Percentiles rank a stretch among this genome's conserved stretches.
phyloP scores from a whole-genome alignment of 345 rosid genomes.

The Salix suchowensis region DNA sequence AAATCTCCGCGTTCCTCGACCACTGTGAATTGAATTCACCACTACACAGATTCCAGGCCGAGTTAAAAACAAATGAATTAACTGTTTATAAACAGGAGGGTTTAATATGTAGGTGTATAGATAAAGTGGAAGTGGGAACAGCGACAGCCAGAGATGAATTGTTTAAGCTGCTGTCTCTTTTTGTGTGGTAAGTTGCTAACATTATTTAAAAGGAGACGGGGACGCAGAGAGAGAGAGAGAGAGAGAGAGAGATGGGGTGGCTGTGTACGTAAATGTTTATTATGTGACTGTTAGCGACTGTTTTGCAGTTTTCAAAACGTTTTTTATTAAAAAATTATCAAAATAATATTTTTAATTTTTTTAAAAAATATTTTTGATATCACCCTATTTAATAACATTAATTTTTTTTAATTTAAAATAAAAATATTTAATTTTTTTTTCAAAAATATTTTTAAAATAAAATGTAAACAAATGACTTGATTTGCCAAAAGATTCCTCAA shows the following conservation, averaged over 20 bases:
- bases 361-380: too few species aligned
- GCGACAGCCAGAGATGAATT: background rate
- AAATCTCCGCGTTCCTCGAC: slow-evolving; percentile 8
- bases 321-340: too few species aligned
- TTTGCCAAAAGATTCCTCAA: background rate
- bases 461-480: too few species aligned
- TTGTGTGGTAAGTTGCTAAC: background rate
- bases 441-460: too few species aligned
- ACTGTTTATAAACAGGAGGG: background rate
- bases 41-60: background rate
- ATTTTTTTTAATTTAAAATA: too few species aligned
- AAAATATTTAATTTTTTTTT: too few species aligned
- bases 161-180: background rate
- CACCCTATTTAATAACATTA: too few species aligned
- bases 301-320: too few species aligned
- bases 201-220: background rate
- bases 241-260: background rate
- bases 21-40: slow-evolving; percentile 5
- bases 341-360: too few species aligned
- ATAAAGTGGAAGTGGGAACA: background rate
- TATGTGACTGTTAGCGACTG: background rate
- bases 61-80: slow-evolving; percentile 1
- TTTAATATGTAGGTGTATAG: background rate
- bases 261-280: background rate
- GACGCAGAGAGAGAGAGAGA: background rate